These are phyloP conservation scores for Talaromyces sp. DNA, from an alignment of 2,329 filamentous ascomycete genomes.

Conservation along the genomic window DNA sequence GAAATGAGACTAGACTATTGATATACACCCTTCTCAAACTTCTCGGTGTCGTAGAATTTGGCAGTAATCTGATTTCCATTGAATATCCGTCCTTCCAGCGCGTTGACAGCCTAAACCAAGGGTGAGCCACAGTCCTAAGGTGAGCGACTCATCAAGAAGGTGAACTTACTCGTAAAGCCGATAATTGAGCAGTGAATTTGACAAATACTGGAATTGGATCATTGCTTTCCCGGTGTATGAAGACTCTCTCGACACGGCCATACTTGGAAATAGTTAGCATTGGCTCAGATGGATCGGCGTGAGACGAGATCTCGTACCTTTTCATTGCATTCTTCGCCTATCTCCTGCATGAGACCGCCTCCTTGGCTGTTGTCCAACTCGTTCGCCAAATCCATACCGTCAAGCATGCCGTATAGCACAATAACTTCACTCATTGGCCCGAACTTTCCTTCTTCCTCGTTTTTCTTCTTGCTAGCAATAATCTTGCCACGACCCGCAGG, in stretches of 20 bases:
- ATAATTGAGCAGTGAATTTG: slow-evolving; percentile 82
- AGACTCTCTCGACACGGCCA: slow-evolving; percentile 75
- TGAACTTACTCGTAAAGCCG: slow-evolving; percentile 70
- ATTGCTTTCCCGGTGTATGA: slow-evolving; percentile 62
- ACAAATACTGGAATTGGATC: slow-evolving; percentile 72
- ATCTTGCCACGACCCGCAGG: slow-evolving; percentile 73
- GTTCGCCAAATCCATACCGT: slow-evolving; percentile 74
- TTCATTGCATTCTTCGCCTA: slow-evolving; percentile 86
- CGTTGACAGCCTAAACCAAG: slow-evolving; percentile 72
- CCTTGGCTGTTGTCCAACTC: slow-evolving; percentile 66
- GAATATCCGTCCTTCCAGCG: slow-evolving; percentile 81
- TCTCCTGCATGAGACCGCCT: slow-evolving; percentile 77
- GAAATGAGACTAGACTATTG: slow-evolving; percentile 23
- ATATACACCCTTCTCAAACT: slow-evolving; percentile 69
- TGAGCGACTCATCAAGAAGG: slow-evolving; percentile 11
- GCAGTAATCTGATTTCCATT: slow-evolving; percentile 82
- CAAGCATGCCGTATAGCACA: slow-evolving; percentile 78
- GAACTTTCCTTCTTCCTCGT: slow-evolving; percentile 55
- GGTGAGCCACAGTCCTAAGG: slow-evolving; percentile 15
- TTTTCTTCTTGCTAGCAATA: slow-evolving; percentile 67
- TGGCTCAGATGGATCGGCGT: background rate
- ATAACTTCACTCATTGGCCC: slow-evolving; percentile 78
- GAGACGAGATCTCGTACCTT: slow-evolving; percentile 51
- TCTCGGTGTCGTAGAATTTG: slow-evolving; percentile 75
- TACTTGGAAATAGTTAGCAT: slow-evolving; percentile 53